Evolutionary conservation across 345 rosid species (phyloP).

Genomic region (Kandelia obovata): DNA sequence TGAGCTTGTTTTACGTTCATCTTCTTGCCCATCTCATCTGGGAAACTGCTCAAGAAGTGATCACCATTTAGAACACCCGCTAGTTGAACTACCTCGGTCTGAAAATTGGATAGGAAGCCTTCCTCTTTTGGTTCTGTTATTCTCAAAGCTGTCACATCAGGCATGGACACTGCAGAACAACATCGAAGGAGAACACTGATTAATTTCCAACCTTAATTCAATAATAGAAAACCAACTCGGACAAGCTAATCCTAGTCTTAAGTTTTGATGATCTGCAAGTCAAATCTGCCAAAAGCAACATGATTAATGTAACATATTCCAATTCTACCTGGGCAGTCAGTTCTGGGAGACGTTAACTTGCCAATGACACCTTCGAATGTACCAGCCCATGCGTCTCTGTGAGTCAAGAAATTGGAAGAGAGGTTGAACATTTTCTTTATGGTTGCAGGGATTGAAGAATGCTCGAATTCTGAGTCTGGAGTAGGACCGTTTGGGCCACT

Average conservation of each 20-base stretch:
- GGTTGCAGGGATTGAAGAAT: slow-evolving; percentile 93
- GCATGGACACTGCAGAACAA: slow-evolving; percentile 55
- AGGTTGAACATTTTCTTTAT: slow-evolving; percentile 88
- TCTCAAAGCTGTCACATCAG: slow-evolving; percentile 68
- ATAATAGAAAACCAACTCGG: not conserved
- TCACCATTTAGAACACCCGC: slow-evolving; percentile 94
- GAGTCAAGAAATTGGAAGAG: slow-evolving; percentile 80
- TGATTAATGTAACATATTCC: not conserved
- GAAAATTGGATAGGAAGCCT: slow-evolving; percentile 63
- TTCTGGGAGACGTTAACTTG: slow-evolving; percentile 66
- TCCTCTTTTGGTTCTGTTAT: slow-evolving; percentile 68
- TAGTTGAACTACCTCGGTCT: slow-evolving; percentile 82
- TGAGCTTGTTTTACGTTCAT: slow-evolving; percentile 86
- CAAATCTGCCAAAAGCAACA: too few species aligned
- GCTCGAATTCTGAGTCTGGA: slow-evolving; percentile 77
- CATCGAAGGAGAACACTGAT: not conserved
- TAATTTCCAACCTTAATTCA: not conserved
- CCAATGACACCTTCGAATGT: slow-evolving; percentile 76
- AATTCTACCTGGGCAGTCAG: slow-evolving; percentile 76
- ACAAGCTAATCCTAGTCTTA: too few species aligned
- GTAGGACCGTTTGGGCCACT: slow-evolving; percentile 66
- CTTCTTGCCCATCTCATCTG: slow-evolving; percentile 65
- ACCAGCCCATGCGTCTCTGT: slow-evolving; percentile 97
- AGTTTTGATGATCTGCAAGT: too few species aligned
- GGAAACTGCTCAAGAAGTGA: slow-evolving; percentile 83